Base-by-base conservation (phyloP, 148 eudicot genomes). In the Silene conica region DNA sequence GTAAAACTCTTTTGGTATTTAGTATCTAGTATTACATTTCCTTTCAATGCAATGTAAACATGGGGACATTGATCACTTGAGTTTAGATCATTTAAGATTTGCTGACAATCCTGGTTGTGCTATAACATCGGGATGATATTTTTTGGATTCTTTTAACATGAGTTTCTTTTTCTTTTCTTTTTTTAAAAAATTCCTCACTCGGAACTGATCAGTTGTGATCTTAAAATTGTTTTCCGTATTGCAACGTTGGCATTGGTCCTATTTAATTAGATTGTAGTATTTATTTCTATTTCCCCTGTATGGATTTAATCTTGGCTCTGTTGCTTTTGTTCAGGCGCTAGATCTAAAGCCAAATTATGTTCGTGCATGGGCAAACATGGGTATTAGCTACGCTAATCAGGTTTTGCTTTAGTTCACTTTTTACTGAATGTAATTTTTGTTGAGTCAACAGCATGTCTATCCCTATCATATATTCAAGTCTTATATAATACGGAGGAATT, bases 291-390 rank as follows among this genome's bases (percentile, higher is more conserved):
- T 75, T 21, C 8, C 8, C 2, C 31, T n/a, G 15, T 10, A 28
- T 55, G 5, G 45, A 50, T 9, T 26, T 64, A 6, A 74, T 76
- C 25, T 41, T 63, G 19, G 52, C 69, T n/a, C 72, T 76, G 15
- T 67, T 41, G 26, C 25, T 80, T 77, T 56, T 56, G 76, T 80
- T 59, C 87, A 95, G 99, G 99, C 99, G 34, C 84, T 95, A 18
- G 96, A 92, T 86, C 77, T 92, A 74, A 95, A 95, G 89, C 99
- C 99, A 52, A 95, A 95, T 79, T 92, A 95, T 76, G 99, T 95
- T 34, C 99, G 99, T 71, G 99, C 99, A 50, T 95, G 99, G 99
- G 97, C 97, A 64, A 95, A 95, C 82, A 92, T 95, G 97, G 97
- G 99, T 56, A 95, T 95, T 72, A 95, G 99, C 80, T 92, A 88